Evolutionary conservation across 352 stramenopile genomes (phyloP).

Genomic region (Pseudoperonospora humuli): DNA sequence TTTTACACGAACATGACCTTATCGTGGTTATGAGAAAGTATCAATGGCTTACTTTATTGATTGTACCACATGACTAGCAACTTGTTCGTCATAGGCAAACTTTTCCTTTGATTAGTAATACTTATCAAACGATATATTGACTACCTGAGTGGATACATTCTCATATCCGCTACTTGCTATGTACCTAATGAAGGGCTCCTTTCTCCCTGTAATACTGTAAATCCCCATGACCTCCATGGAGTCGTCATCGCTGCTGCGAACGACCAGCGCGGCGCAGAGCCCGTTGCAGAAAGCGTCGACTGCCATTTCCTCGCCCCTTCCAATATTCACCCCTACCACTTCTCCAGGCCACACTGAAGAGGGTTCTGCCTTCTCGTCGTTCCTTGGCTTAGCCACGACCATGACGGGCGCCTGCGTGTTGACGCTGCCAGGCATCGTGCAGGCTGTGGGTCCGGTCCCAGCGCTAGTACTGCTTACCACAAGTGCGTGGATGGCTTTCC

Average conservation of each 20-base stretch:
- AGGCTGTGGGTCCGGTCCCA: conserved; percentile 46
- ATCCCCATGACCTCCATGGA: conserved; percentile 25
- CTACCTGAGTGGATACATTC: too few relatives aligned
- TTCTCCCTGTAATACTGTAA: too few relatives aligned
- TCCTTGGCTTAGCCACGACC: conserved; percentile 68
- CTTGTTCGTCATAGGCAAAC: too few relatives aligned
- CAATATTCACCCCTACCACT: background rate
- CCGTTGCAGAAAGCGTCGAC: conserved; percentile 13
- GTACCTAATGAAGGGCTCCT: too few relatives aligned
- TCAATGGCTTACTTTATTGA: too few relatives aligned
- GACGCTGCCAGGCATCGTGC: conserved; percentile 55
- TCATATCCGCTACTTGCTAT: too few relatives aligned
- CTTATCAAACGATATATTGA: too few relatives aligned
- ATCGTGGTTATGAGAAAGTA: too few relatives aligned
- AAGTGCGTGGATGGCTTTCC: conserved; percentile 54
- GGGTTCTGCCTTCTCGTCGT: conserved; percentile 63
- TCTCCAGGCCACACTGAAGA: conserved; percentile 31
- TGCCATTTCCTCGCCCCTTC: background rate
- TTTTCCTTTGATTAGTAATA: too few relatives aligned
- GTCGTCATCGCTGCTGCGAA: conserved; percentile 29
- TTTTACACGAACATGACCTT: too few relatives aligned
- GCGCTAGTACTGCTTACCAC: conserved; percentile 44
- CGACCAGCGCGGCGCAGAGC: conserved; percentile 19
- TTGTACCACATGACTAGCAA: too few relatives aligned
- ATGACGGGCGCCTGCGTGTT: conserved; percentile 82